Conservation (phyloP, 305 asterid genomes). For the Rubia tinctorum region DNA sequence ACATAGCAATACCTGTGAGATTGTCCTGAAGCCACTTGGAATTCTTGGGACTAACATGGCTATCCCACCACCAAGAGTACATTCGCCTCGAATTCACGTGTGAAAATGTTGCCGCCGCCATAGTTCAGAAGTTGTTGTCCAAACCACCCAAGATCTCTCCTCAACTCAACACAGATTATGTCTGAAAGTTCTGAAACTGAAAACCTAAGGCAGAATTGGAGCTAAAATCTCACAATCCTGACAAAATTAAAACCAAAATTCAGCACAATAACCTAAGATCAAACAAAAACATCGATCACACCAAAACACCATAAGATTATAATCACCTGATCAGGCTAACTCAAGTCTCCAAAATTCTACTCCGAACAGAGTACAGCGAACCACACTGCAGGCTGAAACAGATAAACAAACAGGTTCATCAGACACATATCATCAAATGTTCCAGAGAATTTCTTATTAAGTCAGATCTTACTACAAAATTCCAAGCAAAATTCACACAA, state of each 20-base stretch:
- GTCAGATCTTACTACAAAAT: background rate
- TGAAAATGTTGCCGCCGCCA: slow-evolving; percentile 75
- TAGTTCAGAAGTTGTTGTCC: slow-evolving; percentile 26
- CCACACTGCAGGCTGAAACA: background rate
- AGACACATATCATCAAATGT: slow-evolving; percentile 33
- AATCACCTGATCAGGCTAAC: slow-evolving; percentile 4
- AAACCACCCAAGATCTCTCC: slow-evolving; percentile 4
- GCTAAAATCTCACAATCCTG: slow-evolving; percentile 26
- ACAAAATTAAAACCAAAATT: background rate
- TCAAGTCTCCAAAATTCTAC: slow-evolving; percentile 9
- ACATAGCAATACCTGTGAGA: slow-evolving; percentile 71
- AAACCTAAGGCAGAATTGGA: slow-evolving; percentile 40
- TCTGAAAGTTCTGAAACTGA: background rate
- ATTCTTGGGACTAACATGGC: slow-evolving; percentile 98
- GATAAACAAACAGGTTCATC: background rate
- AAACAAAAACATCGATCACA: slow-evolving; percentile 1
- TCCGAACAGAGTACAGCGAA: background rate
- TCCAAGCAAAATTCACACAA: background rate
- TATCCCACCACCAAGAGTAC: slow-evolving; percentile 99
- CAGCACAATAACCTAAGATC: slow-evolving; percentile 7
- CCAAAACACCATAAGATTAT: background rate
- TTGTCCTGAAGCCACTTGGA: slow-evolving; percentile 99
- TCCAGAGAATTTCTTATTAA: slow-evolving; percentile 5
- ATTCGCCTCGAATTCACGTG: slow-evolving; percentile 66
- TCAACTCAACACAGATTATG: background rate